These are phyloP conservation scores for Sequoia sempervirens DNA, from an alignment of 75 land plant species.

Conservation along the genomic window DNA sequence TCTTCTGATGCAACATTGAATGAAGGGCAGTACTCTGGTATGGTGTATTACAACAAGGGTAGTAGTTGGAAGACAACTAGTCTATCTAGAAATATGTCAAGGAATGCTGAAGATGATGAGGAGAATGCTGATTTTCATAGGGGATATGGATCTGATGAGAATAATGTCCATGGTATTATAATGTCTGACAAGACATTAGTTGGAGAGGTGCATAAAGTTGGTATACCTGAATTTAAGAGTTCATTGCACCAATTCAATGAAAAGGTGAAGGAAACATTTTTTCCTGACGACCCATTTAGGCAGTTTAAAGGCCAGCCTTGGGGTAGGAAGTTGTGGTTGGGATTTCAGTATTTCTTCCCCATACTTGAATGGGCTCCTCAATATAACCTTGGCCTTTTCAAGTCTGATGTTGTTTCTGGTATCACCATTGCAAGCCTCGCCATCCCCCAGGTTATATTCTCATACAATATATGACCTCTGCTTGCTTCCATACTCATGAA, in stretches of 20 bases:
- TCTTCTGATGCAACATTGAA: background rate
- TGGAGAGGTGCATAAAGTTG: slow-evolving; percentile 4
- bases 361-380: slow-evolving; percentile 30
- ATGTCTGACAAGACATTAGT: background rate
- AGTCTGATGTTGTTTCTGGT: slow-evolving; percentile 32
- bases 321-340: slow-evolving; percentile 9
- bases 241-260: background rate
- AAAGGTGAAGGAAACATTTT: slow-evolving; percentile 26
- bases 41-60: background rate
- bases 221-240: slow-evolving; percentile 9
- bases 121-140: background rate
- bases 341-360: slow-evolving; percentile 32
- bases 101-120: background rate
- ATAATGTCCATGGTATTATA: slow-evolving; percentile 2
- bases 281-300: slow-evolving; percentile 38
- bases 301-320: slow-evolving; percentile 33
- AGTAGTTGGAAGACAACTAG: background rate
- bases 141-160: background rate
- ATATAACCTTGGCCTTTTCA: slow-evolving; percentile 19
- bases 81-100: background rate
- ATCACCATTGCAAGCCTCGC: slow-evolving; percentile 54
- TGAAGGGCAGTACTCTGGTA: background rate
- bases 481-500: background rate
- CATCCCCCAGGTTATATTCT: slow-evolving; percentile 32
- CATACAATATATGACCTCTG: background rate